These are phyloP conservation scores for Schwanniomyces pseudopolymorphus DNA, from an alignment of 805 yeast species.

Conservation along the genomic window DNA sequence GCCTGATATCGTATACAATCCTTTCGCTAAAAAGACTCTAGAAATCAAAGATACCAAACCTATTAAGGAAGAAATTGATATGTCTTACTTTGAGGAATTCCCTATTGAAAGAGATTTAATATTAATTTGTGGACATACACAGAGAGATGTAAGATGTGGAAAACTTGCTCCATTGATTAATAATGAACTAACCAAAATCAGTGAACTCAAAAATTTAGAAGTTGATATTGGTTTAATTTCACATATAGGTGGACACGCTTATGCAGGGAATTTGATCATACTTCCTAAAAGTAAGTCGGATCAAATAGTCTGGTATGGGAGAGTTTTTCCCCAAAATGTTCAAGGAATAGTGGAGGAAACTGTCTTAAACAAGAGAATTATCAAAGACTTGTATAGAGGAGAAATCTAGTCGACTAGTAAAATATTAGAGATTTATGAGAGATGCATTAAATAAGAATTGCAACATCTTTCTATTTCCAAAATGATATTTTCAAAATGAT, in stretches of 20 bases:
- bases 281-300: constrained; percentile 43
- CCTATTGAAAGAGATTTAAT: constrained; percentile 30
- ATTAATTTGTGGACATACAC: constrained; percentile 64
- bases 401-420: too few relatives aligned
- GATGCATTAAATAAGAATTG: too few relatives aligned
- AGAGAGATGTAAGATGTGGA: constrained; percentile 70
- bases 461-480: too few relatives aligned
- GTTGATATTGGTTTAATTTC: constrained; percentile 56
- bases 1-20: constrained; percentile 21
- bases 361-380: constrained; percentile 46
- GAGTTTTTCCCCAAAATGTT: constrained; percentile 65
- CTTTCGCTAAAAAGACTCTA: constrained; percentile 12
- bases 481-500: too few relatives aligned
- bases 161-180: constrained; percentile 56
- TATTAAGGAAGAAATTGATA: neutral
- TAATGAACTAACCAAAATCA: constrained; percentile 48
- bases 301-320: constrained; percentile 70
- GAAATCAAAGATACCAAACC: neutral
- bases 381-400: constrained; percentile 60
- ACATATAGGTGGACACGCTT: constrained; percentile 85
- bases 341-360: constrained; percentile 64
- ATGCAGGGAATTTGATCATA: constrained; percentile 76
- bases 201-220: constrained; percentile 33
- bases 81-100: constrained; percentile 8
- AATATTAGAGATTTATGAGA: too few relatives aligned